Base-by-base conservation (phyloP, 148 eudicot species). In the Cornus kousa region DNA sequence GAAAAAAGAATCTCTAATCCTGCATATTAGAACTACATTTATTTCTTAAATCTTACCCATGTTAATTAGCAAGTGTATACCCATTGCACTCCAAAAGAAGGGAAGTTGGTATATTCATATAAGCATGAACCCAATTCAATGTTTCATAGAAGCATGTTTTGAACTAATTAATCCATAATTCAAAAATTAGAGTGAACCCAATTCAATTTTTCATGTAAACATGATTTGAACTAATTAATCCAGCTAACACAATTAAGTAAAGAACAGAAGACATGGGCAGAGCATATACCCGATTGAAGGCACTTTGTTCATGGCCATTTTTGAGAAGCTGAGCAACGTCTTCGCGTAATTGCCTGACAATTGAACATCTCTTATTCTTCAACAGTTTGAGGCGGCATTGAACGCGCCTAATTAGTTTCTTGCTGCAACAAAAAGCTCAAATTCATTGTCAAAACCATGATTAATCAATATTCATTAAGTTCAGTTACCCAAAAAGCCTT, bases 341-440 rank as follows among this genome's bases (percentile, higher is more conserved):
- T 19, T 85, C 84, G 32, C 88, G 87, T n/a, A 83, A 73, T 5
- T 84, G 87, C 73, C 80, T 84, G 5, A 73, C 86, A 14, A 96
- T 87, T 2, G 83, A 86, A 32, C 76, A 74, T 79, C 87, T 83
- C 85, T 96, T 96, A 87, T 77, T 90, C 86, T 83, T 88, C 68
- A 93, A 55, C 59, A 93, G 81, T 74, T 88, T 90, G 7, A 96
- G 81, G 35, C 98, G 97, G 72, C 92, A 88, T 80, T 87, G 95
- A 35, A 90, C 87, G 75, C 50, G 79, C 79, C 78, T 87, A 31
- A 96, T 84, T 87, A 96, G 78, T 70, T 81, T 92, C 89, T 96
- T 93, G 74, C 99, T 96, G 88, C 75, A 74, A 32, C 11, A 79
- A 72, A 16, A n/a, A 57, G 5, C 2, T 11, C 17, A 53, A 62